Evolutionary conservation across 441 rosid species (phyloP), one percentile per base, ranked within the genome.

Genomic region (Erysimum cheiri): DNA sequence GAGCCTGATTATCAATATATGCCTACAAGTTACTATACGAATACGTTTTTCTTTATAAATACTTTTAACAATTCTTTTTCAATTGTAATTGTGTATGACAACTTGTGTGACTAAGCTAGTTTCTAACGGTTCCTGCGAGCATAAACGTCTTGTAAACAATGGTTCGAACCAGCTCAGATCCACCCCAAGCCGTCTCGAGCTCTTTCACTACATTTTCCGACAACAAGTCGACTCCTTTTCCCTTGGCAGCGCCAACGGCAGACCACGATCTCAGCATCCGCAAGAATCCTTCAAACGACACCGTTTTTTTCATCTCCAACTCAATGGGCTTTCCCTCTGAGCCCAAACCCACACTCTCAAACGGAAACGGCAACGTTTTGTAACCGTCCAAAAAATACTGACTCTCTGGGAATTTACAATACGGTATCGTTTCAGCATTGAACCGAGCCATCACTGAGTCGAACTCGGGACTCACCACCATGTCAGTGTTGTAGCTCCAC

Each of bases 151-250:
- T 88, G 61, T 60, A 81, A 1, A 63, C 66, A 2, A 84, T 66
- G 28, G 84, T 66, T 60, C 88, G 76, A 5, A 81, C 84, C 80
- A 80, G 41, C 19, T 62, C 19, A 32, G 74, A 37, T 2, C 91
- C 88, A n/a, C 93, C 93, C 91, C 93, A 86, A 61, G 84, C 91
- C 35, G n/a, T 57, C 80, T 82, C 82, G 19, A 88, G 68, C 60
- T 81, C 90, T 14, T 70, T 71, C 12, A 88, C 84, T 14, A 81
- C 83, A 19, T 41, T 63, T 28, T 78, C 83, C 6, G 82, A 41
- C 69, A 90, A 61, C 82, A 87, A 76, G 37, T 87, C 87, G 10
- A 90, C 87, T 8, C 96, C 90, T 73, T 77, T 63, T 2, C 72
- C 86, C 64, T 76, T 81, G 3, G 93, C 93, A 0, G 78, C 82